Evolutionary conservation across 148 eudicot species (phyloP), one percentile per base, ranked within the genome.

Genomic region (Agrostemma githago): DNA sequence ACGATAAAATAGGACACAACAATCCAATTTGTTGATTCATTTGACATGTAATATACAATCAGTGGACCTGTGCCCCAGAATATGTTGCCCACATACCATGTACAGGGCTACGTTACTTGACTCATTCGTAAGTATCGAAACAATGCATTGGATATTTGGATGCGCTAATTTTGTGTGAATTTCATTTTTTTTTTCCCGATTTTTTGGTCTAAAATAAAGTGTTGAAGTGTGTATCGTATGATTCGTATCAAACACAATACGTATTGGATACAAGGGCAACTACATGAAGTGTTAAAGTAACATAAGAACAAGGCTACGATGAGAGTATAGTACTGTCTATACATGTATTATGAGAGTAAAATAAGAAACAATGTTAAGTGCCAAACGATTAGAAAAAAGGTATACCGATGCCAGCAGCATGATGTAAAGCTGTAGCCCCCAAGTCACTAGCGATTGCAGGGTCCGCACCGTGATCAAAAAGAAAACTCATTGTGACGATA

Each of bases 351-450:
- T 26, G 34, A 1, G 34, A 2, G 39, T 62, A 62, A 34, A 20
- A 20, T 48, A 34, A 44, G 3, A 15, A 6, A 15, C 19, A 26
- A 70, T 12, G 62, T 43, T 26, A 20, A 4, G n/a, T 70, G 46
- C 62, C 37, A 59, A 61, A 4, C 17, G 9, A 75, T 46, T n/a
- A 19, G 12, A 10, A 67, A 51, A n/a, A 76, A 9, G 34, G 34
- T 61, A 37, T 73, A 92, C 99, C 97, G 78, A 83, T 83, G 84
- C 97, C 97, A 38, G 97, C 97, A 62, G 92, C 77, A 85, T 92
- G 97, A 75, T 95, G 99, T 81, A 95, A 78, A 66, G 99, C 96
- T 72, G 96, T 95, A 74, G 97, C 87, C 72, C 99, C 99, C 68
- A 92, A 75, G 78, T 84, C 92, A 83, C 97, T 95, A 62, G 97